Evolutionary conservation across 371 early-diverging fungal genomes (phyloP).

Genomic region (Furculomyces boomerangus): DNA sequence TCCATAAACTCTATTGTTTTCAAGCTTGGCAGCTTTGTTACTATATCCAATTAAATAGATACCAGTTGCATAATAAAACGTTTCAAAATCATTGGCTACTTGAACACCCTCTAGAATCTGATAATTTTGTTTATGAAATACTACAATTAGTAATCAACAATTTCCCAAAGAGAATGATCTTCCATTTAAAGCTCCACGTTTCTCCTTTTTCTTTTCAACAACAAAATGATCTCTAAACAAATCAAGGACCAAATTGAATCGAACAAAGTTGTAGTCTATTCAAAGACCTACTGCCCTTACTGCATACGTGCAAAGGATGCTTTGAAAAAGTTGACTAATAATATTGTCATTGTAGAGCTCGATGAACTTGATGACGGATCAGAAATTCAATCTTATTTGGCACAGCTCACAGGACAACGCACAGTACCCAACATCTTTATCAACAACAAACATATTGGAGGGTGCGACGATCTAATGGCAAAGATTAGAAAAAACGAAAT

Average conservation of each 20-base stretch:
- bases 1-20: too few species aligned
- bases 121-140: too few species aligned
- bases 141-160: too few species aligned
- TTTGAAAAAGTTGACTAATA: conserved; percentile 6
- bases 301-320: conserved; percentile 47
- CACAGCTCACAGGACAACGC: conserved; percentile 49
- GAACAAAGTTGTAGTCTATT: conserved; percentile 1
- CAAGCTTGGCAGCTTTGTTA: too few species aligned
- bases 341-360: conserved; percentile 11
- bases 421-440: conserved; percentile 88
- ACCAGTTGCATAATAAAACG: too few species aligned
- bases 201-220: too few species aligned
- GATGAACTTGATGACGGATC: conserved; percentile 36
- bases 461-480: conserved; percentile 51
- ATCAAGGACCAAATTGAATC: not conserved
- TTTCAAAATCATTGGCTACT: too few species aligned
- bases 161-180: too few species aligned
- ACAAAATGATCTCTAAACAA: not conserved
- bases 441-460: conserved; percentile 59
- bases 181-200: too few species aligned
- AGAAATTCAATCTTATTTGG: conserved; percentile 54
- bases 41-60: too few species aligned
- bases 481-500: conserved; percentile 37
- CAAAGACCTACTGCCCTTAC: conserved; percentile 48
- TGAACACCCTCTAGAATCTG: too few species aligned